Evolutionary conservation across 352 stramenopile genomes (phyloP).

Genomic region (Aphanomyces astaci): DNA sequence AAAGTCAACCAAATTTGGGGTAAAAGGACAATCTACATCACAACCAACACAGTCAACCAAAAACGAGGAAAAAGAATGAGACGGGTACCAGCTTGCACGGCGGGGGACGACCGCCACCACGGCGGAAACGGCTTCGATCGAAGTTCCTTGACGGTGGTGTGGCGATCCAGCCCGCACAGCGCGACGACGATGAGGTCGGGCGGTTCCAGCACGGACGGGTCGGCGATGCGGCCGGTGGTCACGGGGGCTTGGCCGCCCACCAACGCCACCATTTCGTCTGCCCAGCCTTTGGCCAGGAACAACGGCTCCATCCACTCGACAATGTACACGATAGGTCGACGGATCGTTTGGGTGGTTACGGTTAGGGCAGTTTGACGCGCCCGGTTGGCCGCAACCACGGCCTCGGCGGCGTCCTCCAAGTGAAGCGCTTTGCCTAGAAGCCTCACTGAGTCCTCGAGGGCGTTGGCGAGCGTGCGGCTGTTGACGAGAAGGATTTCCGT

Average conservation of each 20-base stretch:
- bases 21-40: no score
- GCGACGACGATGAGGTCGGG: slow-evolving; percentile 53
- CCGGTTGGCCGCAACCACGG: slow-evolving; percentile 28
- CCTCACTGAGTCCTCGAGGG: slow-evolving; percentile 41
- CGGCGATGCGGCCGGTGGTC: slow-evolving; percentile 25
- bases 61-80: no score
- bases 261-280: slow-evolving; percentile 50
- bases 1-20: no score
- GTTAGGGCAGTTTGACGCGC: slow-evolving; percentile 19
- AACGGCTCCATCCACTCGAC: slow-evolving; percentile 70
- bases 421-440: slow-evolving; percentile 42
- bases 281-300: slow-evolving; percentile 57
- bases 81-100: slow-evolving; percentile 24
- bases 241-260: slow-evolving; percentile 31
- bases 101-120: slow-evolving; percentile 26
- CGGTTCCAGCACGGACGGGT: slow-evolving; percentile 22
- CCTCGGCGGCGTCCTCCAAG: slow-evolving; percentile 33
- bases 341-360: neutral
- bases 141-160: slow-evolving; percentile 40
- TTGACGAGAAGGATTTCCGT: slow-evolving; percentile 18
- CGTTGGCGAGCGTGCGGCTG: slow-evolving; percentile 30
- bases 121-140: slow-evolving; percentile 10
- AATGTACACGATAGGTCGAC: slow-evolving; percentile 35
- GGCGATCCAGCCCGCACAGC: slow-evolving; percentile 45
- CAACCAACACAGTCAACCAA: no score